Evolutionary conservation across 768 basidiomycete genomes (phyloP).

Genomic region (Trametes gibbosa): DNA sequence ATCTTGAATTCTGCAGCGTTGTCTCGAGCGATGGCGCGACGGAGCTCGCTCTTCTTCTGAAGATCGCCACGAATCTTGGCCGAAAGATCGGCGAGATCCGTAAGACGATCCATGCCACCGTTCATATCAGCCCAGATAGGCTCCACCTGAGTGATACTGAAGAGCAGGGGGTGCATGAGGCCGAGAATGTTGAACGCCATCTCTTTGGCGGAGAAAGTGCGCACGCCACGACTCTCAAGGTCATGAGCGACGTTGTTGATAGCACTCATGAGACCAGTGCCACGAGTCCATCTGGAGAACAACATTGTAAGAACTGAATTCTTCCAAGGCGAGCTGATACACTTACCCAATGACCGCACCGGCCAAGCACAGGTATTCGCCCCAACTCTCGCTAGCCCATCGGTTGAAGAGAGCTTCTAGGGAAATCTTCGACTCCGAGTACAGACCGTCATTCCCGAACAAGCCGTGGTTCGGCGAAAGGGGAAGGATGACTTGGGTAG

Average conservation of each 20-base stretch:
- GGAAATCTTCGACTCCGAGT: slow-evolving; percentile 98
- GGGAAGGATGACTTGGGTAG: slow-evolving; percentile 97
- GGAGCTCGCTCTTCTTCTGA: slow-evolving; percentile 85
- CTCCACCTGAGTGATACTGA: slow-evolving; percentile 99
- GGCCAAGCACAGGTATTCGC: slow-evolving; percentile 95
- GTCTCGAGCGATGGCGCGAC: slow-evolving; percentile 90
- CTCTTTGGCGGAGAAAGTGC: slow-evolving; percentile 99
- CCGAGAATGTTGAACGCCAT: slow-evolving; percentile 99
- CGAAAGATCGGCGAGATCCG: slow-evolving; percentile 92
- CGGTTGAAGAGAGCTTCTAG: slow-evolving; percentile 97
- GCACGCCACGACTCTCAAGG: slow-evolving; percentile 87
- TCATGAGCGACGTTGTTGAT: slow-evolving; percentile 94
- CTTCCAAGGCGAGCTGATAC: slow-evolving; percentile 1
- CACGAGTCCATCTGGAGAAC: slow-evolving; percentile 83
- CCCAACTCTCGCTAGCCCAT: slow-evolving; percentile 98
- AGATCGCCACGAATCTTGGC: slow-evolving; percentile 79
- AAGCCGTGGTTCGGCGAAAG: slow-evolving; percentile 97
- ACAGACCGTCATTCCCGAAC: slow-evolving; percentile 96
- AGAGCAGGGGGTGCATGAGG: slow-evolving; percentile 97
- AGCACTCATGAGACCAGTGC: slow-evolving; percentile 94
- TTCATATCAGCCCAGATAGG: slow-evolving; percentile 99
- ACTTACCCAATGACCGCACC: slow-evolving; percentile 96
- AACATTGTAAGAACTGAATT: slow-evolving; percentile 8
- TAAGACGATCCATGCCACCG: slow-evolving; percentile 96
- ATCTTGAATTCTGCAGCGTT: slow-evolving; percentile 95